Percentiles rank a stretch among this genome's conserved stretches.
Conservation (phyloP, 164 flowering plant species). For the Nymphaea thermarum region DNA sequence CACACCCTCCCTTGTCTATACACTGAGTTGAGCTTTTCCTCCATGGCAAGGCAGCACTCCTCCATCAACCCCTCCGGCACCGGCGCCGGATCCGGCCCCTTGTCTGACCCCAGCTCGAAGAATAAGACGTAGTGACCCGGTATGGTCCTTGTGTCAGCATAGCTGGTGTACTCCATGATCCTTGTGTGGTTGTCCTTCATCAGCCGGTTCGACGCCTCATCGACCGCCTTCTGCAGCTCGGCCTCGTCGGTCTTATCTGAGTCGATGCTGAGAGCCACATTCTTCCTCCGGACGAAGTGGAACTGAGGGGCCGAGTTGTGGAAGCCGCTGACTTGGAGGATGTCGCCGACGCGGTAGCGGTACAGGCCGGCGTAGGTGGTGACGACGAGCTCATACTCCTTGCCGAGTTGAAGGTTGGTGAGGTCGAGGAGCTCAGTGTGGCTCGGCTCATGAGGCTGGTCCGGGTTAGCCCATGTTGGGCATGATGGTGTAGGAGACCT, state of each 20-base stretch:
- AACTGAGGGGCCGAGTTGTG: conserved; percentile 34
- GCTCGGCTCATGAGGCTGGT: conserved; percentile 1
- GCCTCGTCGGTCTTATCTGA: conserved; percentile 33
- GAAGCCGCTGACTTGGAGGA: conserved; percentile 27
- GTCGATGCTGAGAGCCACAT: conserved; percentile 31
- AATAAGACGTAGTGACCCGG: conserved; percentile 36
- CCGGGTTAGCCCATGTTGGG: conserved; percentile 31
- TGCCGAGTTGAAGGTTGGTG: conserved; percentile 22
- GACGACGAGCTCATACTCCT: conserved; percentile 31
- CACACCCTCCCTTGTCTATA: conserved; percentile 26
- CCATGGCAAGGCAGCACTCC: conserved; percentile 26
- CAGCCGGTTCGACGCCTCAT: conserved; percentile 16
- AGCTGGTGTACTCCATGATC: conserved; percentile 32
- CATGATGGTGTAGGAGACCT: conserved; percentile 40
- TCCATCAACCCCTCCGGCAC: conserved; percentile 3
- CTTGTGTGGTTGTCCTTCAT: conserved; percentile 8
- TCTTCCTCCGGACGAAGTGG: conserved; percentile 29
- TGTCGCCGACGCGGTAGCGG: background rate
- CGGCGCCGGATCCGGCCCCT: conserved; percentile 11
- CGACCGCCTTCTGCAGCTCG: conserved; percentile 31
- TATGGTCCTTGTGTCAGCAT: conserved; percentile 21
- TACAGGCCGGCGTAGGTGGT: conserved; percentile 59
- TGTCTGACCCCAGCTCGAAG: conserved; percentile 28
- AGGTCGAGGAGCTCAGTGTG: conserved; percentile 16
- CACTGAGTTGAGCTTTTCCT: conserved; percentile 24